Evolutionary conservation across 1,139 yeast genomes (phyloP).

Genomic region (Debaryomyces subglobosus): DNA sequence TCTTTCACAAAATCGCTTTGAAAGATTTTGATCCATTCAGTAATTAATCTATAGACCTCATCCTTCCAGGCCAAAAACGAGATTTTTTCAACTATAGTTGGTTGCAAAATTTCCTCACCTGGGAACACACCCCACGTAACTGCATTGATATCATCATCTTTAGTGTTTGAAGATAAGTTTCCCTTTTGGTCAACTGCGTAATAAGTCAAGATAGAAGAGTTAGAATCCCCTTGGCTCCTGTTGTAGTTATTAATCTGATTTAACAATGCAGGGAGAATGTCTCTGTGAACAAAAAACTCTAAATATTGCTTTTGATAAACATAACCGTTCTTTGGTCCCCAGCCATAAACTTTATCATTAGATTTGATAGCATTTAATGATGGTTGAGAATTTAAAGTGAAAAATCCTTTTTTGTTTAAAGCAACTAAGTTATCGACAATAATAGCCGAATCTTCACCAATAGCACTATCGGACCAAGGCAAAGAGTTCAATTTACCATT

Average conservation of each 20-base stretch:
- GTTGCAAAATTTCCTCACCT: slow-evolving; percentile 87
- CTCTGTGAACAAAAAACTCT: slow-evolving; percentile 76
- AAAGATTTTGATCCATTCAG: slow-evolving; percentile 74
- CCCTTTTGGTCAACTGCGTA: slow-evolving; percentile 75
- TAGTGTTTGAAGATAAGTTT: slow-evolving; percentile 63
- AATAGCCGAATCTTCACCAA: slow-evolving; percentile 72
- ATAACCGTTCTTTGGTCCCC: slow-evolving; percentile 95
- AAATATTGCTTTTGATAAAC: slow-evolving; percentile 93
- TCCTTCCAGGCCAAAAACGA: slow-evolving; percentile 97
- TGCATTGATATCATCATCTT: slow-evolving; percentile 82
- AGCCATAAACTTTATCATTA: slow-evolving; percentile 73
- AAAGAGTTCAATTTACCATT: slow-evolving; percentile 71
- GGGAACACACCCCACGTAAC: slow-evolving; percentile 99
- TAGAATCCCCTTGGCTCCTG: slow-evolving; percentile 41
- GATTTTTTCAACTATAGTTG: slow-evolving; percentile 88
- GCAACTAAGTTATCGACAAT: slow-evolving; percentile 62
- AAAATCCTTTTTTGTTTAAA: slow-evolving; percentile 66
- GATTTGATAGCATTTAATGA: slow-evolving; percentile 81
- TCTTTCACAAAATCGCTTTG: slow-evolving; percentile 43
- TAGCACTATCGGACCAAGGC: slow-evolving; percentile 96
- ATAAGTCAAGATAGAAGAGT: slow-evolving; percentile 60
- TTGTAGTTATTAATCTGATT: slow-evolving; percentile 42
- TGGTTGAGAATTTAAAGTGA: slow-evolving; percentile 96
- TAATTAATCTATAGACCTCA: slow-evolving; percentile 82
- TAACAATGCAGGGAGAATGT: slow-evolving; percentile 43